These are phyloP conservation scores for Rehmannia glutinosa DNA, from an alignment of 257 asterid genomes.

Conservation along the genomic window DNA sequence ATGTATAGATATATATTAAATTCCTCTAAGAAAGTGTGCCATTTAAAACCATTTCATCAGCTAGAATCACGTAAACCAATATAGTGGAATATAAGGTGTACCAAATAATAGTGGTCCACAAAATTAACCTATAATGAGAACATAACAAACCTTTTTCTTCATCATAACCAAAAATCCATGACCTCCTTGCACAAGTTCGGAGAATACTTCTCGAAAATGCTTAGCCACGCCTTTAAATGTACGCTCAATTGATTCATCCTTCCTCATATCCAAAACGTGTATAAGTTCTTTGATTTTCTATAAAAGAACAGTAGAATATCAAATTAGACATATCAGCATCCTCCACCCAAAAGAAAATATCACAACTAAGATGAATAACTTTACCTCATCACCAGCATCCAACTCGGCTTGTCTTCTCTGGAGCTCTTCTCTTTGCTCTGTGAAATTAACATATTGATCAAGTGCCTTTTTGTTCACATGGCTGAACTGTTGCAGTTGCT, in stretches of 20 bases:
- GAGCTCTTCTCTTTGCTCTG: conserved; percentile 94
- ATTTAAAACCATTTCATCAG: conserved; percentile 4
- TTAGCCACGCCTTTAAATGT: conserved; percentile 97
- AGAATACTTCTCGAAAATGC: conserved; percentile 94
- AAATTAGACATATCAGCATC: conserved; percentile 15
- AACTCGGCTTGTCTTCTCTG: conserved; percentile 94
- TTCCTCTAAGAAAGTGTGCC: background rate
- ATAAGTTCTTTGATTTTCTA: conserved; percentile 98
- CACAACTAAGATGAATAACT: conserved; percentile 7
- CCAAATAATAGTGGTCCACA: background rate
- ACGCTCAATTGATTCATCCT: conserved; percentile 98
- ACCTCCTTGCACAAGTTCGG: conserved; percentile 99
- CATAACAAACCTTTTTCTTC: conserved; percentile 85
- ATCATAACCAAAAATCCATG: conserved; percentile 89
- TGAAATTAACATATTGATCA: conserved; percentile 94
- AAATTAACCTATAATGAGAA: conserved; percentile 8
- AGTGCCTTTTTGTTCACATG: conserved; percentile 98
- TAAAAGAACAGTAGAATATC: conserved; percentile 19
- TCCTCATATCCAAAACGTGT: conserved; percentile 91
- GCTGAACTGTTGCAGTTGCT: conserved; percentile 90
- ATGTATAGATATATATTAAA: background rate
- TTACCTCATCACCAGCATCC: conserved; percentile 96
- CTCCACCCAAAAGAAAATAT: conserved; percentile 9
- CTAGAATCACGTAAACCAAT: conserved; percentile 10
- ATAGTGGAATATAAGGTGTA: conserved; percentile 4